These are phyloP conservation scores for Talaromyces sp. DNA, from an alignment of 2,329 filamentous ascomycete genomes.

Conservation along the genomic window DNA sequence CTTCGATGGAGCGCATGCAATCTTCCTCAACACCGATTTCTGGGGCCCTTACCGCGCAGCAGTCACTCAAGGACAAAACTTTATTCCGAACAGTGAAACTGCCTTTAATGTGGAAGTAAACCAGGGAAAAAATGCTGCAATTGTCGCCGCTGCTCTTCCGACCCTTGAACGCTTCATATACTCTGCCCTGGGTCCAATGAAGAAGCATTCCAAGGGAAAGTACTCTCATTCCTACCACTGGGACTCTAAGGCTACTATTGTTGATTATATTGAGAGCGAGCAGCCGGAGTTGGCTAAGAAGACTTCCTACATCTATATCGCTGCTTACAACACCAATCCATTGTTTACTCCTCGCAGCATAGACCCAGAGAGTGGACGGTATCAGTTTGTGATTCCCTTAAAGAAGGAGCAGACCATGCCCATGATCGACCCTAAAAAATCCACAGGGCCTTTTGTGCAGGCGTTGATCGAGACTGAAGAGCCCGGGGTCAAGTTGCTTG, in stretches of 20 bases:
- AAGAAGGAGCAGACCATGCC: slow-evolving; percentile 4
- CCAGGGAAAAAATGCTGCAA: slow-evolving; percentile 51
- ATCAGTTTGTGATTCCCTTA: slow-evolving; percentile 1
- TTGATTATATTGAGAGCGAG: slow-evolving; percentile 6
- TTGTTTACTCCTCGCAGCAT: slow-evolving; percentile 1
- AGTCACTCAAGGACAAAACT: background rate
- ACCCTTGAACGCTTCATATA: slow-evolving; percentile 46
- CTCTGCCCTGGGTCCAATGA: slow-evolving; percentile 47
- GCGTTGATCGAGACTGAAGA: slow-evolving; percentile 6
- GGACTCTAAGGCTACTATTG: slow-evolving; percentile 47
- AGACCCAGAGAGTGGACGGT: background rate
- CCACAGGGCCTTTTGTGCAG: slow-evolving; percentile 4
- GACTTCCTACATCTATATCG: slow-evolving; percentile 6
- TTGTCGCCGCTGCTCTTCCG: slow-evolving; percentile 43
- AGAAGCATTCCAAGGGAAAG: slow-evolving; percentile 41
- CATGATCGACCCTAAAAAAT: background rate
- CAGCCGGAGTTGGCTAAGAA: slow-evolving; percentile 1
- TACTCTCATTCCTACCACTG: slow-evolving; percentile 43
- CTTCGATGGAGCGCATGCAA: slow-evolving; percentile 41
- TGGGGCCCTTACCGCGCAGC: slow-evolving; percentile 24
- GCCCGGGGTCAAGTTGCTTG: slow-evolving; percentile 4
- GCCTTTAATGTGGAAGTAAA: slow-evolving; percentile 46
- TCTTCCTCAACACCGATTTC: slow-evolving; percentile 54
- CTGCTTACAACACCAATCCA: slow-evolving; percentile 2
- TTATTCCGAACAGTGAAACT: background rate